Evolutionary conservation across 106 monocot species (phyloP).

Genomic region (Allium sativum): DNA sequence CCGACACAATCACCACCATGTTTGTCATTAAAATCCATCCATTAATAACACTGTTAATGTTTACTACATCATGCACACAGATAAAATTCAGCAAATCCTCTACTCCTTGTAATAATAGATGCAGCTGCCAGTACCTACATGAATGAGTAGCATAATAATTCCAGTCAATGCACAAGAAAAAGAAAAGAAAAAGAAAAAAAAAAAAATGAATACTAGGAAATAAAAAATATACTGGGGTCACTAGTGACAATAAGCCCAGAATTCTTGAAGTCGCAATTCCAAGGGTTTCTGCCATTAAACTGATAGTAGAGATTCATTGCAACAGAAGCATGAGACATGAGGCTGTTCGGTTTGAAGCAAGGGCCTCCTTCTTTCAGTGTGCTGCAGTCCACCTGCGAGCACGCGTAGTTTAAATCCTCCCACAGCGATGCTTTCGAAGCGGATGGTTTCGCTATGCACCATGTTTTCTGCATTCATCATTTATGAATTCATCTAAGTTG

Average conservation of each 20-base stretch:
- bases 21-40: too few species aligned
- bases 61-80: too few species aligned
- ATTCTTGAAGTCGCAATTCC: conserved; percentile 19
- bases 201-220: too few species aligned
- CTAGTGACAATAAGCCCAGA: conserved; percentile 2
- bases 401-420: conserved; percentile 9
- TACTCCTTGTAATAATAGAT: background rate
- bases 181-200: background rate
- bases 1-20: too few species aligned
- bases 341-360: conserved; percentile 9
- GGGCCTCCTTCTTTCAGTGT: background rate
- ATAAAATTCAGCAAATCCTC: too few species aligned
- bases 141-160: background rate
- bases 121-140: conserved; percentile 9
- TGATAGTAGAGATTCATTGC: conserved; percentile 29
- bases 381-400: conserved; percentile 14
- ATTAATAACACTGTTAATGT: too few species aligned
- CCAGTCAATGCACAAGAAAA: background rate
- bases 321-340: conserved; percentile 17
- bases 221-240: conserved; percentile 13
- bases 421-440: conserved; percentile 1
- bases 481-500: background rate
- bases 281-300: conserved; percentile 7
- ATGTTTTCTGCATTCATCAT: conserved; percentile 8
- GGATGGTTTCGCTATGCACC: conserved; percentile 22